Evolutionary conservation across 495 filamentous ascomycete genomes (phyloP), one percentile per base, ranked within the genome.

Genomic region (Aspergillus sclerotiicarbonarius): DNA sequence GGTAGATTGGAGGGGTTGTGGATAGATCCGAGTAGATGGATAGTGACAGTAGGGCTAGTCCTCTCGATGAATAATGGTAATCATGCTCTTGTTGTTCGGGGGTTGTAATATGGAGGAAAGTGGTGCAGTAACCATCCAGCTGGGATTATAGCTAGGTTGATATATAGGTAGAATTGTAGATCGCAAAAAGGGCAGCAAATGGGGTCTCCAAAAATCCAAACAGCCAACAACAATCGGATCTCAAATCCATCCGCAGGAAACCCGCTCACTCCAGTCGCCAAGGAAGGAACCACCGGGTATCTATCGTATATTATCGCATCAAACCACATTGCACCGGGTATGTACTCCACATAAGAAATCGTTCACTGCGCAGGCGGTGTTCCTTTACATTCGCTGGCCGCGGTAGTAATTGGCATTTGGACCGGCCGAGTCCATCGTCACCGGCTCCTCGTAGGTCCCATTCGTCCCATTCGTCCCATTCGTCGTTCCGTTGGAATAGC

Each of bases 381-480:
- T 15, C 21, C 13, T 32, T 57, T 63, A 67, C 29, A 69, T 56
- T 0, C 66, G 67, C 50, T 67, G 59, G 8, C 68, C 69, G 6
- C 72, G 68, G 53, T 73, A 73, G 49, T 61, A 72, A 37, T 60
- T 59, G 48, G 58, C 59, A 54, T 62, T 65, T 19, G 73, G 69
- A 13, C 72, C 72, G n/a, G 62, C 59, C 5, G 73, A 76, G 53
- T 78, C 73, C 9, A 62, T 66, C 7, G 74, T 78, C 50, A 76
- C 48, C 4, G 75, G 74, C 60, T 75, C 70, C 50, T 76, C 71
- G 29, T 71, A 58, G 3, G 69, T 66, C 25, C 66, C 62, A 29
- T 45, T 43, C 30, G 25, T 25, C 25, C 25, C 25, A 25, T 25
- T 5, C 5, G 25, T 25, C 25, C 25, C 25, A 25, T 39, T 58